Evolutionary conservation across 2,329 filamentous ascomycete species (phyloP), one percentile per base, ranked within the genome.

Genomic region (Diaporthe destruens): DNA sequence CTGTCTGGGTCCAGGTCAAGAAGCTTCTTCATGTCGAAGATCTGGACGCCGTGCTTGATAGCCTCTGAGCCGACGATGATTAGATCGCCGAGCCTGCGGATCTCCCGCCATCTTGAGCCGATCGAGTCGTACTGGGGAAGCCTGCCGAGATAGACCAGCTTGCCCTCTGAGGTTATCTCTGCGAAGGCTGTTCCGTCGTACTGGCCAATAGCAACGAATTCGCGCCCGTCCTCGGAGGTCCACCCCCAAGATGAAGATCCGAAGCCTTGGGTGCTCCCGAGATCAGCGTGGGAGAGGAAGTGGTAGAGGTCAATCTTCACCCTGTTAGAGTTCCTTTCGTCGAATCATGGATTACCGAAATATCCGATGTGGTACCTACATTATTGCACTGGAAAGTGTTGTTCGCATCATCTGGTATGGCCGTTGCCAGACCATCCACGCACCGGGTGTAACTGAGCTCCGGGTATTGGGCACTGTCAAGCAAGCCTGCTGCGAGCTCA

Each of bases 11-110:
- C 81, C 72, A 89, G 77, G 49, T 80, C 80, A 69, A 87, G 81
- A n/a, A 89, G 81, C 81, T 87, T 90, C 76, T 83, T 85, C 87
- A 90, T 85, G 80, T 91, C 89, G 77, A 91, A 91, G 80, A 91
- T 85, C 80, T 91, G 89, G 59, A 91, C 85, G 44, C 87, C 87
- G 79, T 91, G 89, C 76, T 83, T 79, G 55, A 78, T 76, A 44
- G 86, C 85, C 75, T 84, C 82, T 76, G 79, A 80, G 47, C 82
- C 82, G 70, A 84, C 81, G 70, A 84, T 79, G 71, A 80, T 79
- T 72, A 81, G 79, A 78, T 79, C 79, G 71, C 80, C 79, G 72
- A 81, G 80, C 34, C 80, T 80, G 74, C 83, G 83, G 76, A 89
- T 89, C 79, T 89, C 87, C 61, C 87, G 83, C 87, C 87, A 89